Evolutionary conservation across 805 yeast species (phyloP), one percentile per base, ranked within the genome.

Genomic region (Yarrowia deformans): DNA sequence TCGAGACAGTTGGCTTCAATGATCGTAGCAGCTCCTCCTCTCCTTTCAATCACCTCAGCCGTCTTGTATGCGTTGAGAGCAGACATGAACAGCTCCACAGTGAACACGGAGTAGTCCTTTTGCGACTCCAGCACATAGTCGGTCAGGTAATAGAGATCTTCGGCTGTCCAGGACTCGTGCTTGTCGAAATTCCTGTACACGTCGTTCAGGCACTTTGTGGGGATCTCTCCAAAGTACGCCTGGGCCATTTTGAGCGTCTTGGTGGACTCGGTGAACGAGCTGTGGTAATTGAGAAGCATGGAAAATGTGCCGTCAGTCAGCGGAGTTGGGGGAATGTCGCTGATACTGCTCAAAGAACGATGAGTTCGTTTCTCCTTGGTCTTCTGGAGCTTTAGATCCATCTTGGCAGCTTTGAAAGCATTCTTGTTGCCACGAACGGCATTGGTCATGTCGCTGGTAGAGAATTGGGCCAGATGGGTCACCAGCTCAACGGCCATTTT

Each of bases 1-100:
- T 63, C 68, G 45, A 63, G 29, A 37, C 55, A 63, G 34, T 49
- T 35, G 18, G 68, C 68, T 16, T 63, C 56, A 5, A 14, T 1
- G 6, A 16, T n/a, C 18, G 19, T 9, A 9, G 54, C 67, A 12
- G 19, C 32, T 3, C 35, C 32, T 16, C 54, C 67, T 16, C 39
- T 13, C 3, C 6, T 3, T 1, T 56, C 63, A 6, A 56, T 16
- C 55, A 45, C 54, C 8, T 14, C 18, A 0, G 52, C 19, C 42
- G 3, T 5, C 19, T 61, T 48, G 48, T 48, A 48, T 5, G 68
- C 68, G 6, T 35, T 9, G 18, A 63, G n/a, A 10, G 48, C 56
- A 6, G 68, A 1, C 23, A 14, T 63, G 46, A 63, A 60, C 29
- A 63, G n/a, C 34, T 63, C 56, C n/a, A 9, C 6, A 0, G 46